Evolutionary conservation across 192 early-diverging fungal species (phyloP), one percentile per base, ranked within the genome.

Genomic region (Dimargaris cristalligena): DNA sequence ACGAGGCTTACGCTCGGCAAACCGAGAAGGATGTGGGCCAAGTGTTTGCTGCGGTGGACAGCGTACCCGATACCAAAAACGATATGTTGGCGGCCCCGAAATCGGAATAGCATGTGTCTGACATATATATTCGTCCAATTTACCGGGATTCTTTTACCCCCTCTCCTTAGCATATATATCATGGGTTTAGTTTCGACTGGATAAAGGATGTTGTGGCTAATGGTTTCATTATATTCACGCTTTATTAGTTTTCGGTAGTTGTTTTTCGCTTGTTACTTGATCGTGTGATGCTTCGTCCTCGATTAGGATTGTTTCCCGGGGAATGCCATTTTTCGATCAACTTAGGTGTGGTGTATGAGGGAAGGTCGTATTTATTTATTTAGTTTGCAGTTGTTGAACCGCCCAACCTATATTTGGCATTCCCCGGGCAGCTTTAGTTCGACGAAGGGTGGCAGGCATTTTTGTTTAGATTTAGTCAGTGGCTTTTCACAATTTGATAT

Each of bases 81-180:
- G 73, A 71, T 41, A 34, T 70, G 50, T 54, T 71, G 60, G 65
- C 69, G n/a, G n/a, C n/a, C n/a, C 9, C 10, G 8, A 18, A 13
- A 18, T 9, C 41, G 41, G 41, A 44, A 18, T 44, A 44, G 18
- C 41, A 9, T 44, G 8, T 44, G 8, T 13, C 10, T 44, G 10
- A 44, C 10, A 13, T 9, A 44, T 44, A 18, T n/a, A n/a, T n/a
- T n/a, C n/a, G n/a, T n/a, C n/a, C n/a, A n/a, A n/a, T n/a, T n/a
- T n/a, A n/a, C n/a, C n/a, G n/a, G n/a, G n/a, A n/a, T n/a, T n/a
- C n/a, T n/a, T n/a, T n/a, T n/a, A n/a, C n/a, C n/a, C n/a, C 25
- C 46, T 22, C 20, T 47, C 46, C 1, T 47, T 3, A 47, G 20
- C n/a, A 47, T 47, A 47, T n/a, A 47, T 47, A 18, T 18, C 2